These are phyloP conservation scores for Teunomyces kruisii DNA, from an alignment of 805 yeast genomes.

Conservation along the genomic window DNA sequence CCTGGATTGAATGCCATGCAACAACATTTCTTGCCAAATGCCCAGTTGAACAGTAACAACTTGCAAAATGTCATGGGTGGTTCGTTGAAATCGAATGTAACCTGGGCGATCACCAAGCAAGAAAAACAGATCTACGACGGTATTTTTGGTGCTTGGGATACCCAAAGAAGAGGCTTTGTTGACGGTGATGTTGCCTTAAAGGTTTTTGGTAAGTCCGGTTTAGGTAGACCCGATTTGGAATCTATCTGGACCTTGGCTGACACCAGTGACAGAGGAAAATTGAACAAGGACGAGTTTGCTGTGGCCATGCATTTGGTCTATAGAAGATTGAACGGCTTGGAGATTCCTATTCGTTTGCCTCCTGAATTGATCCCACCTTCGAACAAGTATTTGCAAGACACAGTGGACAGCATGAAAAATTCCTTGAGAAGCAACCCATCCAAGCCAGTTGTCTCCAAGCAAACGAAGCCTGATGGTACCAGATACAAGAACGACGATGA, in stretches of 20 bases:
- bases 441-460: constrained; percentile 17
- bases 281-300: constrained; percentile 88
- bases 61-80: constrained; percentile 46
- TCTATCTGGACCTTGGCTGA: constrained; percentile 90
- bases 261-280: constrained; percentile 74
- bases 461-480: constrained; percentile 28
- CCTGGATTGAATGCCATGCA: constrained; percentile 70
- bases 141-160: constrained; percentile 87
- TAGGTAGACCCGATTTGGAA: constrained; percentile 81
- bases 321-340: constrained; percentile 83
- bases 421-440: constrained; percentile 41
- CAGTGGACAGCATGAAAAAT: constrained; percentile 68
- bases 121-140: constrained; percentile 85
- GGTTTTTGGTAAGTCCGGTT: constrained; percentile 88
- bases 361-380: constrained; percentile 91
- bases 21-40: constrained; percentile 62
- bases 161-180: constrained; percentile 61
- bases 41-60: constrained; percentile 35
- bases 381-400: constrained; percentile 67
- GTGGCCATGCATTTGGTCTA: constrained; percentile 97
- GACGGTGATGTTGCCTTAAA: constrained; percentile 81
- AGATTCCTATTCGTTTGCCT: constrained; percentile 80
- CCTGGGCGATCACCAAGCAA: constrained; percentile 83
- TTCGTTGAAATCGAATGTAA: constrained; percentile 51
- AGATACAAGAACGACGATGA: constrained; percentile 73